Evolutionary conservation across 2,329 filamentous ascomycete species (phyloP).

Genomic region (Hymenoscyphus fructigenus): DNA sequence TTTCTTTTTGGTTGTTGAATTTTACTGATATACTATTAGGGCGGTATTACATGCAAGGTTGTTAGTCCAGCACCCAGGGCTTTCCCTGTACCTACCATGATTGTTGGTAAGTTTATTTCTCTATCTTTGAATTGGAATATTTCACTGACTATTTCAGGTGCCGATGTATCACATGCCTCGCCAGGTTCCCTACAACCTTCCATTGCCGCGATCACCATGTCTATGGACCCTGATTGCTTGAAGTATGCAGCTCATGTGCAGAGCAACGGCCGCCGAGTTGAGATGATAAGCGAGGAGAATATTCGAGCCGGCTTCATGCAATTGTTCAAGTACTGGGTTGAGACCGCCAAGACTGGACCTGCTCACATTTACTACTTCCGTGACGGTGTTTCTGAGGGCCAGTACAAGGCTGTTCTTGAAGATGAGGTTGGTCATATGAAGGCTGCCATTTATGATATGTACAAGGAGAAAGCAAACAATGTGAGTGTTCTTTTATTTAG

Average conservation of each 20-base stretch:
- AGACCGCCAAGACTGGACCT: conserved; percentile 54
- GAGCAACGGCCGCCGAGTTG: conserved; percentile 78
- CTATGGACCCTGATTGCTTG: conserved; percentile 68
- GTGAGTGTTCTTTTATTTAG: conserved; percentile 18
- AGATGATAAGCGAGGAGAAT: conserved; percentile 72
- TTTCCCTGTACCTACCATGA: conserved; percentile 64
- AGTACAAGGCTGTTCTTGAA: conserved; percentile 77
- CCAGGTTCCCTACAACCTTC: conserved; percentile 68
- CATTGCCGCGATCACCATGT: conserved; percentile 84
- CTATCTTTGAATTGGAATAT: background rate
- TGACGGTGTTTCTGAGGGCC: conserved; percentile 86
- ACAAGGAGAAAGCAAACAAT: conserved; percentile 27
- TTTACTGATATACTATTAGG: conserved; percentile 37
- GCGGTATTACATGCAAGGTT: conserved; percentile 66
- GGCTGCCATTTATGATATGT: conserved; percentile 48
- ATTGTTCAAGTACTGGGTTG: conserved; percentile 65
- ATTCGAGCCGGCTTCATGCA: conserved; percentile 64
- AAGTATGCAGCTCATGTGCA: conserved; percentile 77
- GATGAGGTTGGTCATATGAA: conserved; percentile 76
- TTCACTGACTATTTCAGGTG: conserved; percentile 43
- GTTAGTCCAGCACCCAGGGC: conserved; percentile 31
- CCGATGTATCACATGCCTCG: conserved; percentile 83
- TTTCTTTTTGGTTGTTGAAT: background rate
- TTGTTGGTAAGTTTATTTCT: conserved; percentile 50
- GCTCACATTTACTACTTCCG: conserved; percentile 87